Evolutionary conservation across 371 early-diverging fungal species (phyloP).

Genomic region (Capniomyces stellatus): DNA sequence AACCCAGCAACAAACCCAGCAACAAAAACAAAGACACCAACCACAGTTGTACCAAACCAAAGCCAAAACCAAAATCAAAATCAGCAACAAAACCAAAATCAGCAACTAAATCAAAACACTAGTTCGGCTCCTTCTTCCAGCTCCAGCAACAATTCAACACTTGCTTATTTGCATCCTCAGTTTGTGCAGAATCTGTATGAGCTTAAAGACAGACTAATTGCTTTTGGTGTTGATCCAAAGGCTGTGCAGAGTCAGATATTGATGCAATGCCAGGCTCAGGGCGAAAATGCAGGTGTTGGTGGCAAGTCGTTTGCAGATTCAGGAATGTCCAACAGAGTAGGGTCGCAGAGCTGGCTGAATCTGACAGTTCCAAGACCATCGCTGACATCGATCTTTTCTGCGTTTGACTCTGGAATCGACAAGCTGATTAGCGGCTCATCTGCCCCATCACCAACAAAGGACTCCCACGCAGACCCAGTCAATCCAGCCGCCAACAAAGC

Average conservation of each 20-base stretch:
- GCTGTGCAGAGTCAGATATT: neutral
- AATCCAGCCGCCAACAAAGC: neutral
- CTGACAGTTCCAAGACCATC: constrained; percentile 24
- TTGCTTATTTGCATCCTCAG: constrained; percentile 54
- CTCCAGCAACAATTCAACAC: constrained; percentile 25
- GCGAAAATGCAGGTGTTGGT: constrained; percentile 3
- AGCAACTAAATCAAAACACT: too few species aligned
- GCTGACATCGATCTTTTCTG: constrained; percentile 22
- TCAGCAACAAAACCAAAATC: too few species aligned
- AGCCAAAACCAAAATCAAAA: too few species aligned
- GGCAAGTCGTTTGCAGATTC: constrained; percentile 10
- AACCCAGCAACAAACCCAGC: too few species aligned
- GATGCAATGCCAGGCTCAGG: neutral
- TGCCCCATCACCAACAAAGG: constrained; percentile 3
- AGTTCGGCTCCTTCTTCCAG: too few species aligned
- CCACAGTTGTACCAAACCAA: too few species aligned
- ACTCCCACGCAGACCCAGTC: neutral
- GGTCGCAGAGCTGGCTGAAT: constrained; percentile 21
- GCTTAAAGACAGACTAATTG: constrained; percentile 23
- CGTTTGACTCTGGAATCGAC: constrained; percentile 23
- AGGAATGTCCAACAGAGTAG: constrained; percentile 9
- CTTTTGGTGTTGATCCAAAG: constrained; percentile 13
- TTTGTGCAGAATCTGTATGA: constrained; percentile 39
- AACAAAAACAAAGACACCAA: too few species aligned
- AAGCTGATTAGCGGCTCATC: constrained; percentile 24